Percentiles rank a stretch among this genome's conserved stretches.
Evolutionary conservation across 2,329 filamentous ascomycete genomes (phyloP).

Genomic region (Fusarium multiceps): DNA sequence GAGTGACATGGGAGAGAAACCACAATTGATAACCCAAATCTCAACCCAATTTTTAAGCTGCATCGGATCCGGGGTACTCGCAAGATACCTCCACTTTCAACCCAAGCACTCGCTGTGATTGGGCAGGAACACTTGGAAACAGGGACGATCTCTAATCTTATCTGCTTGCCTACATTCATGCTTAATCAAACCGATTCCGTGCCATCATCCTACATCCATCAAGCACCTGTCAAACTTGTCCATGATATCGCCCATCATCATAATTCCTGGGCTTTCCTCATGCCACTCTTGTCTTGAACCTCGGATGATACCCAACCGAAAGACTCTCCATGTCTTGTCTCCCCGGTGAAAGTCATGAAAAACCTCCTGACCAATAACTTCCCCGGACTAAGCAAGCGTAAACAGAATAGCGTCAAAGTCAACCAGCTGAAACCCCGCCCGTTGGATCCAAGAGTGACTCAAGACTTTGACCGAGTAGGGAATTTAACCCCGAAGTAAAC

Average conservation of each 20-base stretch:
- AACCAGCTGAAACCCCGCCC: conserved; percentile 14
- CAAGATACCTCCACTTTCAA: not conserved
- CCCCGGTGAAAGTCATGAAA: not conserved
- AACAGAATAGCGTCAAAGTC: not conserved
- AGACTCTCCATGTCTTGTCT: not conserved
- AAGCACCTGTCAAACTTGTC: not conserved
- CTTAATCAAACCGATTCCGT: not conserved
- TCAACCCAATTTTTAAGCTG: not conserved
- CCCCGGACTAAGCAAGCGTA: not conserved
- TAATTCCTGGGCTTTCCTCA: not conserved
- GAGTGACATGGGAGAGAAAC: not conserved
- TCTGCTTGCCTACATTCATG: not conserved
- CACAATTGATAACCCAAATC: not conserved
- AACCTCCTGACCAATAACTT: not conserved
- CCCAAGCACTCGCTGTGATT: fast-evolving
- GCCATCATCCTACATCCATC: not conserved
- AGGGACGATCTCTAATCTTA: not conserved
- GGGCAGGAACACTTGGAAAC: fast-evolving
- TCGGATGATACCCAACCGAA: not conserved
- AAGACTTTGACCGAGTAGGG: not conserved
- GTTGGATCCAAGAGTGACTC: not conserved
- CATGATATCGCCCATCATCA: not conserved
- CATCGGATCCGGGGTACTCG: not conserved
- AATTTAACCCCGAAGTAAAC: not conserved
- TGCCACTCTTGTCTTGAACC: not conserved